phyloP scores from a whole-genome alignment of 2,329 filamentous ascomycete species.

The Pyrenochaeta sp. region DNA sequence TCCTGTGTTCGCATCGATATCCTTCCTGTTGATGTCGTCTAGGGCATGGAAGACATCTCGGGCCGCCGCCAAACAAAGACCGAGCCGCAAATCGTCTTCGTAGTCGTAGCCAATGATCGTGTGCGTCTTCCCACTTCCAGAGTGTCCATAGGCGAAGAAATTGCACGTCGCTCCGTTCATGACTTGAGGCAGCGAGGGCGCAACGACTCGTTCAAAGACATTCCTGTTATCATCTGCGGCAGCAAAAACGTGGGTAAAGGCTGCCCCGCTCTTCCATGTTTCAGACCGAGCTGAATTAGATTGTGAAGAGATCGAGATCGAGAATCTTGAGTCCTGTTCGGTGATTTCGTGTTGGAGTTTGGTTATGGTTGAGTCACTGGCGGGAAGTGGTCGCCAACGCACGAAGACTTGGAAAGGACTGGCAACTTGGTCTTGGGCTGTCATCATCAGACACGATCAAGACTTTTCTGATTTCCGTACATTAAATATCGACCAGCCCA shows the following conservation, averaged over 20 bases:
- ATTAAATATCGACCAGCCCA: neutral
- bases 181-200: constrained; percentile 45
- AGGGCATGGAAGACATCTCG: constrained; percentile 38
- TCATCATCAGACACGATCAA: neutral
- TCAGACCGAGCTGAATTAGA: neutral
- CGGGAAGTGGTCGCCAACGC: constrained; percentile 13
- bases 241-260: constrained; percentile 11
- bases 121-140: constrained; percentile 54
- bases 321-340: neutral
- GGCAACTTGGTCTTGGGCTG: neutral
- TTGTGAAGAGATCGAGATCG: constrained; percentile 3
- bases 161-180: constrained; percentile 51
- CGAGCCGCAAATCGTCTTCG: constrained; percentile 44
- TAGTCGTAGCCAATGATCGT: constrained; percentile 56
- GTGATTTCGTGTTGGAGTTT: neutral
- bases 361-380: constrained; percentile 1
- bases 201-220: constrained; percentile 41
- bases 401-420: constrained; percentile 10
- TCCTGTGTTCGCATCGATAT: neutral
- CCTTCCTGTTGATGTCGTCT: constrained; percentile 29
- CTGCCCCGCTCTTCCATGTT: constrained; percentile 17
- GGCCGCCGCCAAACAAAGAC: constrained; percentile 51
- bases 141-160: constrained; percentile 57
- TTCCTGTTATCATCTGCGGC: constrained; percentile 16
- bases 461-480: no score